Evolutionary conservation across 225 moss, liverwort and hornwort species (phyloP).

Genomic region (Ulota crispa): DNA sequence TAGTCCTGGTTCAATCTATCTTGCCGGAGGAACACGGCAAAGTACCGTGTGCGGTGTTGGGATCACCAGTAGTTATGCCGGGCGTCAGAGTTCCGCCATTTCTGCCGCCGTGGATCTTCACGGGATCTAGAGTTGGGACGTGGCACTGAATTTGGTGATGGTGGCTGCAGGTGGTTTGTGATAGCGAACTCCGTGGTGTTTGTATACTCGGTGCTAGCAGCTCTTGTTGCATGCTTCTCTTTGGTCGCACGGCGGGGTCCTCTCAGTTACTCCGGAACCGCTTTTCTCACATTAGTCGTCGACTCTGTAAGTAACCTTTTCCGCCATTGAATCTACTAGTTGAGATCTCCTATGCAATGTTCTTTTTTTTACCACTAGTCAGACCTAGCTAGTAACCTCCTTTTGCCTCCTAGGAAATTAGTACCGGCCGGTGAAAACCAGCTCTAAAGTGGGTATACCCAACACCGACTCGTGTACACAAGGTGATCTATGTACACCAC

Average conservation of each 20-base stretch:
- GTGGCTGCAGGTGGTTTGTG: constrained; percentile 62
- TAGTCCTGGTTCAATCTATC: too few relatives aligned
- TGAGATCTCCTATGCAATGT: neutral
- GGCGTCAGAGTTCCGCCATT: neutral
- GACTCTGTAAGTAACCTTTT: constrained; percentile 56
- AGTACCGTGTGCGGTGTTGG: too few relatives aligned
- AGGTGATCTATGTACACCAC: too few relatives aligned
- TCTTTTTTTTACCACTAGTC: too few relatives aligned
- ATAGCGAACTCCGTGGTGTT: constrained; percentile 65
- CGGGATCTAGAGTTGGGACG: neutral
- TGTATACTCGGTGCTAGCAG: constrained; percentile 53
- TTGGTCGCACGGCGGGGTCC: constrained; percentile 39
- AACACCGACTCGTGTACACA: too few relatives aligned
- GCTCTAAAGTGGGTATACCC: too few relatives aligned
- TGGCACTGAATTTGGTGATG: neutral
- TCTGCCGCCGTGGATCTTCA: neutral
- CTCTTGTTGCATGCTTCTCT: constrained; percentile 27
- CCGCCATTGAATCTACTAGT: neutral
- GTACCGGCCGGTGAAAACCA: neutral
- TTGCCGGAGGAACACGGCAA: too few relatives aligned
- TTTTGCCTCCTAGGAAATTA: too few relatives aligned
- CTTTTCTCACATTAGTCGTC: constrained; percentile 45
- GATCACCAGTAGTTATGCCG: too few relatives aligned
- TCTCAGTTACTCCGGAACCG: constrained; percentile 39
- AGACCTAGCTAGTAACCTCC: neutral